Conservation (phyloP, 2,329 filamentous ascomycete genomes). For the Trichoderma lentiforme region DNA sequence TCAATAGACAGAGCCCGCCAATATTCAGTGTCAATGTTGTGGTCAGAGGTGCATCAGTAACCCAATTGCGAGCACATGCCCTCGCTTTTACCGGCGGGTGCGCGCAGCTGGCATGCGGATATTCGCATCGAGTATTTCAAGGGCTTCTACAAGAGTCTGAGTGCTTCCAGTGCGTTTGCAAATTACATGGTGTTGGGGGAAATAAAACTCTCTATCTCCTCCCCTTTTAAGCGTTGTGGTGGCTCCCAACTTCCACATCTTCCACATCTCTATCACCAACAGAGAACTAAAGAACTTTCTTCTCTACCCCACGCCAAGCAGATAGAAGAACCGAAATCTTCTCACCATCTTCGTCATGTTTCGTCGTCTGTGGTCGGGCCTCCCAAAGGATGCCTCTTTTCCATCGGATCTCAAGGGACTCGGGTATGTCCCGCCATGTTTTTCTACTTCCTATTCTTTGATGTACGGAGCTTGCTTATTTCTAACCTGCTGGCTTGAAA, state of each 20-base stretch:
- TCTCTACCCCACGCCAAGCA: neutral
- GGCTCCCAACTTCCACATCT: neutral
- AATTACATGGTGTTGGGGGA: neutral
- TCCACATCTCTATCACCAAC: neutral
- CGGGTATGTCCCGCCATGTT: conserved; percentile 50
- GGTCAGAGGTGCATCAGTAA: neutral
- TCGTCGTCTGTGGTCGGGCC: conserved; percentile 61
- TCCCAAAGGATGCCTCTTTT: conserved; percentile 69
- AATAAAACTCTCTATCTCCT: neutral
- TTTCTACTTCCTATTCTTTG: neutral
- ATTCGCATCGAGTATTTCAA: neutral
- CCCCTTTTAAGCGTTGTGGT: neutral
- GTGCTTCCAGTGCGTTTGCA: neutral
- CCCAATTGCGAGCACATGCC: neutral
- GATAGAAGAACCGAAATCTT: neutral
- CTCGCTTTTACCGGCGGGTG: neutral
- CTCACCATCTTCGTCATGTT: conserved; percentile 55
- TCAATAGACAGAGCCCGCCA: too few species aligned
- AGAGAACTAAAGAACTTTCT: neutral
- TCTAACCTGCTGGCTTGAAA: neutral
- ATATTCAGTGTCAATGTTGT: neutral
- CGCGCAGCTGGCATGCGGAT: conserved; percentile 1
- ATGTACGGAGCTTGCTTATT: neutral
- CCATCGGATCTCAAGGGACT: conserved; percentile 64
- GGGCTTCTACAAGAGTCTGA: neutral